A percentile compares a stretch with the other conserved stretches of the same genome.
Conservation (phyloP, 257 asterid genomes). For the Primulina eburnea region DNA sequence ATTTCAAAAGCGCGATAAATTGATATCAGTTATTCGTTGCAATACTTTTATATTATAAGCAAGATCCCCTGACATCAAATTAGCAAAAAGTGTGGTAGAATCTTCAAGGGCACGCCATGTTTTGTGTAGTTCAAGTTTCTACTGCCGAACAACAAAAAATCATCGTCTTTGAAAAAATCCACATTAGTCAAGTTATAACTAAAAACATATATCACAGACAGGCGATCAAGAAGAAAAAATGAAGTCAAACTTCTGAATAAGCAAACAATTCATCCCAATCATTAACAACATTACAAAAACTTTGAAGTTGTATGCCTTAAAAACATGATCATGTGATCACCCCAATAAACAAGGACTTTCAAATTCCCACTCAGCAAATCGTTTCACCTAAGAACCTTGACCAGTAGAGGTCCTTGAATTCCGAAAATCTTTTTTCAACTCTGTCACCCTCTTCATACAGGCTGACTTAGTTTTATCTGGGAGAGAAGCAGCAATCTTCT, state of each 20-base stretch:
- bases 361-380: not conserved
- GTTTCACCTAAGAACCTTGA: conserved; percentile 37
- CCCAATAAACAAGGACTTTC: conserved; percentile 8
- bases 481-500: conserved; percentile 82
- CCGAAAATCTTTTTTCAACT: conserved; percentile 83
- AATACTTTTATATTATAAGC: too few species aligned
- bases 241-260: not conserved
- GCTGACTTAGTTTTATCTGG: conserved; percentile 77
- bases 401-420: conserved; percentile 59
- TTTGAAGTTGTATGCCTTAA: too few species aligned
- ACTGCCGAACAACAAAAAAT: not conserved
- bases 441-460: conserved; percentile 70
- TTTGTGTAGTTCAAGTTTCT: not conserved
- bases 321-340: conserved; percentile 16
- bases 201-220: not conserved
- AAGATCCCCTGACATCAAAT: not conserved
- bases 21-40: not conserved
- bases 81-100: not conserved
- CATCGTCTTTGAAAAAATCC: not conserved
- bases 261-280: conserved; percentile 5
- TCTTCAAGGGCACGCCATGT: not conserved
- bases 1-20: not conserved
- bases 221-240: not conserved
- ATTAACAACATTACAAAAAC: not conserved
- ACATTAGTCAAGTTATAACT: not conserved